Evolutionary conservation across 345 rosid genomes (phyloP).

Genomic region (Aurinia saxatilis): DNA sequence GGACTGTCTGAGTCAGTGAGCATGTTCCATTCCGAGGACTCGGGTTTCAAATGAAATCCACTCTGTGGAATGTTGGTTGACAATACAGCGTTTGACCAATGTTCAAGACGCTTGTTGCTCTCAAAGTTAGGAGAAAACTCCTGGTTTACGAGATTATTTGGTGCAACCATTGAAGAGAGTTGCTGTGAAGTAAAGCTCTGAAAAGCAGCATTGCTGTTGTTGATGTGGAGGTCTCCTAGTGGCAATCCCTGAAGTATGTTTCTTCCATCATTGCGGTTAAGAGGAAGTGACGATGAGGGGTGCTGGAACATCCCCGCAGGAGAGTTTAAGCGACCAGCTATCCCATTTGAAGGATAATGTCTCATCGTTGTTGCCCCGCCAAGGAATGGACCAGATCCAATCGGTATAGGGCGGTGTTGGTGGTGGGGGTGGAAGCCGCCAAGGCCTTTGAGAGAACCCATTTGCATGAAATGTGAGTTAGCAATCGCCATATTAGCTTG

Average conservation of each 20-base stretch:
- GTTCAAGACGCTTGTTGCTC: conserved; percentile 36
- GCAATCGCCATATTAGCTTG: conserved; percentile 30
- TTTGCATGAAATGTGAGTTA: conserved; percentile 45
- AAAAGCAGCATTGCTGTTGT: conserved; percentile 1
- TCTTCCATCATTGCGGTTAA: conserved; percentile 24
- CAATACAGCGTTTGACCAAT: conserved; percentile 43
- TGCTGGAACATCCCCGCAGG: conserved; percentile 48
- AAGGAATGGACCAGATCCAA: conserved; percentile 43
- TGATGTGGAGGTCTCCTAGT: conserved; percentile 42
- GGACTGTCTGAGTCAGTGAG: conserved; percentile 25
- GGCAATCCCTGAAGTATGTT: conserved; percentile 26
- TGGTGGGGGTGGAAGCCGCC: conserved; percentile 35
- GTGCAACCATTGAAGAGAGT: conserved; percentile 31
- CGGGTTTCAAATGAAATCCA: conserved; percentile 24
- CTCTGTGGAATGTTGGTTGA: conserved; percentile 10
- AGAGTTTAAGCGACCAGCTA: conserved; percentile 53
- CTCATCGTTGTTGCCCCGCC: conserved; percentile 34
- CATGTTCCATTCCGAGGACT: conserved; percentile 37
- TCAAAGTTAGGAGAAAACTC: conserved; percentile 8
- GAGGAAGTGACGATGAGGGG: conserved; percentile 21
- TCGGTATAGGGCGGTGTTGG: conserved; percentile 20
- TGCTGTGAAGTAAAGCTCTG: conserved; percentile 14
- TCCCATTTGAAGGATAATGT: conserved; percentile 41
- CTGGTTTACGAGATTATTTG: conserved; percentile 25
- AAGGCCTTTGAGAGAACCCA: conserved; percentile 43